These are phyloP conservation scores for Gypsophila paniculata DNA, from an alignment of 179 eudicot species.

Conservation along the genomic window DNA sequence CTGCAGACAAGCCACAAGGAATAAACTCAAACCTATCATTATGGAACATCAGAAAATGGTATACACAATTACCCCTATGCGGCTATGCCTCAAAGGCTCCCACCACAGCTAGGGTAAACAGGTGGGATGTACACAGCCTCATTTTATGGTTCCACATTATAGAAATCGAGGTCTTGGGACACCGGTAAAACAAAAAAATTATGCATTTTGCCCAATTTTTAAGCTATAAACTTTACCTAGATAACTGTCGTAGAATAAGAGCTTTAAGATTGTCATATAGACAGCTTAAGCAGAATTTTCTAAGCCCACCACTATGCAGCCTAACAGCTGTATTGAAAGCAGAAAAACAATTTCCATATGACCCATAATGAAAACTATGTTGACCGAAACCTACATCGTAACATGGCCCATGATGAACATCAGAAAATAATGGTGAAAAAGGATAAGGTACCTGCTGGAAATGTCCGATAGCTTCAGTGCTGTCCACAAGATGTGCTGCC, in stretches of 20 bases:
- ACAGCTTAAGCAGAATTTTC: no score
- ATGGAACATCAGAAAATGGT: not conserved
- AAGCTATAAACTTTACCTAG: no score
- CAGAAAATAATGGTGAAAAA: not conserved
- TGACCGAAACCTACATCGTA: not conserved
- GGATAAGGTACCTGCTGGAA: constrained; percentile 54
- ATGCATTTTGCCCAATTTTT: no score
- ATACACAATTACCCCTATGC: not conserved
- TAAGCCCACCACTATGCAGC: no score
- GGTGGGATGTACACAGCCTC: not conserved
- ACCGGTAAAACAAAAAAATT: no score
- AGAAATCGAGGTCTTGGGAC: no score
- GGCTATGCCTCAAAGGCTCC: not conserved
- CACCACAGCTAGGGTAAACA: not conserved
- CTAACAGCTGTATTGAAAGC: not conserved
- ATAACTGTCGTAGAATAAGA: no score
- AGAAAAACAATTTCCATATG: not conserved
- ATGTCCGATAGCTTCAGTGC: constrained; percentile 58
- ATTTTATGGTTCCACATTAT: no score
- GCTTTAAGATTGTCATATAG: no score
- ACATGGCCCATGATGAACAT: not conserved
- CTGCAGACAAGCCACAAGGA: constrained; percentile 28
- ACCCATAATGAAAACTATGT: not conserved
- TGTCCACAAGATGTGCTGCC: constrained; percentile 70
- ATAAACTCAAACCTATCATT: not conserved